Base-by-base conservation (phyloP, 2,329 filamentous ascomycete species). In the Aphanocladium album region DNA sequence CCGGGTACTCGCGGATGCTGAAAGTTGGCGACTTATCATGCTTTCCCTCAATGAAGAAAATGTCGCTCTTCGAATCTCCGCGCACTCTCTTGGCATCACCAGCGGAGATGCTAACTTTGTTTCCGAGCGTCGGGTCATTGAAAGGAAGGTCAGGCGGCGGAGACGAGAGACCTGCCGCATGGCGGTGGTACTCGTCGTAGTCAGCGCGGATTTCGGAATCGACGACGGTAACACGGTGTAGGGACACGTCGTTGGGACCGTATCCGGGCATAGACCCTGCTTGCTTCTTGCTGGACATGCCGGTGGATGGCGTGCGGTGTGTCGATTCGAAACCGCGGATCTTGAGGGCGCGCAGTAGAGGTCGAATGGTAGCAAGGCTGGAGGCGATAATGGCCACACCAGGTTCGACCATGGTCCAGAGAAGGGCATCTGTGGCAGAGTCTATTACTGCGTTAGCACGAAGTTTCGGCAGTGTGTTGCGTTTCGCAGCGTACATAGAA, bases 381-480 rank as follows among this genome's bases (percentile, higher is more conserved):
- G 81, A 78, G 14, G 82, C 82, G 27, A 80, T 69, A 50, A 84
- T 84, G 62, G 81, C 81, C 23, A 84, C 77, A 6, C 80, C 81
- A 1, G 81, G 81, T 65, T 84, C 82, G 57, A 84, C 72, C n/a
- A 84, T 70, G 11, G 80, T 83, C 82, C 82, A 84, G 7, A 83
- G 74, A 76, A 82, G 80, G 39, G 80, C 76, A 62, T 82, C 73
- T 4, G 80, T 83, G 23, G 76, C 79, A 57, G 75, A 74, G 67
- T 75, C 80, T 82, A 50, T 41, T 9, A 37, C 1, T 19, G 17
- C 8, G 53, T 73, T 52, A 71, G 66, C 23, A 27, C 19, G 14
- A 37, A 8, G 16, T 41, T 23, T 30, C 9, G 11, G 9, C 41
- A 12, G 6, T 33, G 19, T 21, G 33, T 49, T 49, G 62, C 27